phyloP scores from a whole-genome alignment of 805 yeast species.

The Saccharomycopsis selenospora region DNA sequence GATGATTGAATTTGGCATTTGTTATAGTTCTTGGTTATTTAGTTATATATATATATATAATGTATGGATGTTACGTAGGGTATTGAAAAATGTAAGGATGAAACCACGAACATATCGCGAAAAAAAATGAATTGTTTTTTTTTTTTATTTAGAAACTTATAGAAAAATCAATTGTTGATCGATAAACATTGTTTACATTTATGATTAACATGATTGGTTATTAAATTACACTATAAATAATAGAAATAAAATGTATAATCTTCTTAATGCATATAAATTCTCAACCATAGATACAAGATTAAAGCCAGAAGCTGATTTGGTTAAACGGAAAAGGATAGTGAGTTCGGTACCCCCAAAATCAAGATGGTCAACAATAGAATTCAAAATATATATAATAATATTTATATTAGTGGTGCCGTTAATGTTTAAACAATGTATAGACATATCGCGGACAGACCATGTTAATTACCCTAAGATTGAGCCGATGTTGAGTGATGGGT shows the following conservation, averaged over 20 bases:
- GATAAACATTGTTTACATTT: no score
- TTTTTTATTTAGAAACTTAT: no score
- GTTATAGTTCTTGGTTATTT: no score
- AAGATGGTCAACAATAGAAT: slow-evolving; percentile 74
- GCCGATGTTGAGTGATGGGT: slow-evolving; percentile 64
- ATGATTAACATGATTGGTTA: no score
- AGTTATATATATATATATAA: no score
- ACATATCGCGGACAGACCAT: slow-evolving; percentile 67
- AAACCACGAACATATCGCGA: no score
- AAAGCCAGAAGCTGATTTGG: slow-evolving; percentile 8
- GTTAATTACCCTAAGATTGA: slow-evolving; percentile 62
- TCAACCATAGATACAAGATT: slow-evolving; percentile 13
- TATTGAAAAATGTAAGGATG: no score
- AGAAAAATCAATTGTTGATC: no score
- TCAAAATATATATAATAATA: slow-evolving; percentile 54
- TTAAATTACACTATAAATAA: no score
- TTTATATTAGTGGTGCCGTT: slow-evolving; percentile 70
- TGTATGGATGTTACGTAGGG: no score
- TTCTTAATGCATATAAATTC: neutral
- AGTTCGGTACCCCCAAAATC: slow-evolving; percentile 27
- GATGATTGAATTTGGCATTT: neutral
- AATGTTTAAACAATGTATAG: slow-evolving; percentile 76
- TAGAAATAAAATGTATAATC: neutral
- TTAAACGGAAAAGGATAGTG: slow-evolving; percentile 6
- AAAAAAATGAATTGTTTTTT: no score